Evolutionary conservation across 2,329 filamentous ascomycete genomes (phyloP), one percentile per base, ranked within the genome.

Genomic region (Sarocladiaceae sp.): DNA sequence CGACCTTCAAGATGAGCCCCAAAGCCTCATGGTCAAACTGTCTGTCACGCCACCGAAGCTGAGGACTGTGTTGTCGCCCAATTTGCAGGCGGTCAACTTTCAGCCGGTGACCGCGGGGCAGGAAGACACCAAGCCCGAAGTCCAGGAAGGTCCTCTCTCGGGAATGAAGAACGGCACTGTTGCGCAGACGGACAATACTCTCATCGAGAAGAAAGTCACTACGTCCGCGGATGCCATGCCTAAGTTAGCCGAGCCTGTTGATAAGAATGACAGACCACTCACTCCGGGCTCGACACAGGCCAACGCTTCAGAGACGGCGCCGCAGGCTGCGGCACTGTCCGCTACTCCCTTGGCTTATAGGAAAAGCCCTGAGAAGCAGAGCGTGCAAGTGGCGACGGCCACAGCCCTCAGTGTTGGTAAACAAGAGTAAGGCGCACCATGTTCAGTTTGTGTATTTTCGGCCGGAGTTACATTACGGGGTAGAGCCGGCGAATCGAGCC

Each of bases 1-100:
- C 20, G 75, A 79, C 46, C 60, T 77, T 39, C 68, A 74, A 1
- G 74, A 76, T 33, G 69, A 72, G 18, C 68, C 67, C 55, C 75
- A 76, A 59, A 89, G 83, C 58, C 76, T 93, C 36, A 78, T 96
- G 49, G 86, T 96, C 53, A 92, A 88, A 65, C 75, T 96, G 13
- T 76, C 78, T 6, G 68, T 84, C 20, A 74, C 74, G 36, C 60
- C 66, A 58, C 74, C 62, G 44, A 72, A 58, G 58, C 71, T 68
- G 52, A 64, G 59, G 51, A 67, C 59, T 17, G 66, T 61, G 4
- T 53, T 71, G 26, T 54, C 36, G 51, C 53, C 31, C 59, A 59
- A 54, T 59, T 53, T 8, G 53, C 55, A 28, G 60, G 61, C 50
- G 55, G 44, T 48, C 17, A 48, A 37, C 20, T 40, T 29, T 29